A percentile compares a stretch with the other conserved stretches of the same genome.
Conservation (phyloP, 768 basidiomycete genomes). For the Tubosaeta sp. region DNA sequence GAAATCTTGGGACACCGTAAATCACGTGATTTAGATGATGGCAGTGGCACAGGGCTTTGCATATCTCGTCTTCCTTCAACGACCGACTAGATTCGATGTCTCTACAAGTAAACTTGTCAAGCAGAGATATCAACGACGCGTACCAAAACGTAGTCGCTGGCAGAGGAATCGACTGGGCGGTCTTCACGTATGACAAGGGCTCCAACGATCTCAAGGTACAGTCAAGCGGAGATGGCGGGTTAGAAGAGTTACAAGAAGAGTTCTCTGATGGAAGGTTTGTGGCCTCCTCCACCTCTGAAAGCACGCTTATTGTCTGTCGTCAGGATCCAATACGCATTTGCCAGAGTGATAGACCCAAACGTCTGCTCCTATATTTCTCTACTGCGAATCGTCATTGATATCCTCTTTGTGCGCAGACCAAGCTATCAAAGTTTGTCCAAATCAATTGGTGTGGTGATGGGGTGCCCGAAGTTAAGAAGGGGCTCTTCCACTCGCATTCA, state of each 20-base stretch:
- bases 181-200: constrained; percentile 77
- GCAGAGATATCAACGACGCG: constrained; percentile 64
- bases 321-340: constrained; percentile 94
- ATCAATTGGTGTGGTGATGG: constrained; percentile 98
- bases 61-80: neutral
- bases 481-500: constrained; percentile 87
- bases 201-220: constrained; percentile 88
- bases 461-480: constrained; percentile 89
- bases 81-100: constrained; percentile 52
- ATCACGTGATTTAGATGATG: constrained; percentile 14
- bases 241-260: constrained; percentile 90
- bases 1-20: no score
- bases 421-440: constrained; percentile 88
- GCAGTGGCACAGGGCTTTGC: neutral
- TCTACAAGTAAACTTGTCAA: constrained; percentile 74
- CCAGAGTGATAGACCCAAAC: constrained; percentile 78
- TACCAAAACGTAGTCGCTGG: constrained; percentile 72
- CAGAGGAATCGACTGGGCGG: constrained; percentile 67
- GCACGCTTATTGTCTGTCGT: constrained; percentile 1
- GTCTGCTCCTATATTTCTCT: constrained; percentile 39
- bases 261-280: constrained; percentile 85
- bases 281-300: neutral
- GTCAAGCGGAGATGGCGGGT: constrained; percentile 76
- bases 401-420: constrained; percentile 44
- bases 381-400: neutral